phyloP scores from a whole-genome alignment of 805 yeast species.

The Lachancea kluyveri region DNA sequence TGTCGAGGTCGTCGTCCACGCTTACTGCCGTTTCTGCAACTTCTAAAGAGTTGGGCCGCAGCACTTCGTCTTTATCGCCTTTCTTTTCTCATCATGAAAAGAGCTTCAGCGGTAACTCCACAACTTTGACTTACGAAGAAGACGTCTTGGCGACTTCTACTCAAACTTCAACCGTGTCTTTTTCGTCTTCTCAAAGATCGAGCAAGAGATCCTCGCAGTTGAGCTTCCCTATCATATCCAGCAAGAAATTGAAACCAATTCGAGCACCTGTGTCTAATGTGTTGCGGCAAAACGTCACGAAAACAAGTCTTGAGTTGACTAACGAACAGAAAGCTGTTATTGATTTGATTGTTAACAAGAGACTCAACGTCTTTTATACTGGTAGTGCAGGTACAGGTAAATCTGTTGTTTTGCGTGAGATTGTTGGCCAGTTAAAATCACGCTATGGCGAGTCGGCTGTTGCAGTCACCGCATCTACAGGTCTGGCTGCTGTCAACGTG shows the following conservation, averaged over 20 bases:
- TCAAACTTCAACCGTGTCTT: constrained; percentile 1
- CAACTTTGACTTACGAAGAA: background rate
- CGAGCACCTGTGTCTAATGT: no score
- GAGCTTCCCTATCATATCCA: no score
- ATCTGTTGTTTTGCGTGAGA: constrained; percentile 57
- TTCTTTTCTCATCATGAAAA: background rate
- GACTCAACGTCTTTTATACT: constrained; percentile 60
- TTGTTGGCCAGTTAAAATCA: constrained; percentile 48
- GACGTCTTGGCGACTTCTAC: constrained; percentile 2
- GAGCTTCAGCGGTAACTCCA: constrained; percentile 1
- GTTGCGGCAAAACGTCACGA: constrained; percentile 3
- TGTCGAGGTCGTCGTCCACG: background rate
- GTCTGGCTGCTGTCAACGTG: constrained; percentile 89
- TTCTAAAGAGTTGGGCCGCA: background rate
- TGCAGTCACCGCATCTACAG: constrained; percentile 93
- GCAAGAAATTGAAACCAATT: no score
- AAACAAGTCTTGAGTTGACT: constrained; percentile 23
- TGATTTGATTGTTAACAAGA: constrained; percentile 43
- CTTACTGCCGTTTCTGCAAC: background rate
- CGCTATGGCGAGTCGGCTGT: constrained; percentile 45
- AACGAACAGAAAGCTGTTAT: constrained; percentile 50
- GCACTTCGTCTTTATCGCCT: constrained; percentile 3
- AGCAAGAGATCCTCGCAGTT: no score
- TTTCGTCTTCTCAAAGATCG: constrained; percentile 2
- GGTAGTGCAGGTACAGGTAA: constrained; percentile 91